These are phyloP conservation scores for Casuarina cunninghamiana DNA, from an alignment of 306 rosid genomes.

Conservation along the genomic window DNA sequence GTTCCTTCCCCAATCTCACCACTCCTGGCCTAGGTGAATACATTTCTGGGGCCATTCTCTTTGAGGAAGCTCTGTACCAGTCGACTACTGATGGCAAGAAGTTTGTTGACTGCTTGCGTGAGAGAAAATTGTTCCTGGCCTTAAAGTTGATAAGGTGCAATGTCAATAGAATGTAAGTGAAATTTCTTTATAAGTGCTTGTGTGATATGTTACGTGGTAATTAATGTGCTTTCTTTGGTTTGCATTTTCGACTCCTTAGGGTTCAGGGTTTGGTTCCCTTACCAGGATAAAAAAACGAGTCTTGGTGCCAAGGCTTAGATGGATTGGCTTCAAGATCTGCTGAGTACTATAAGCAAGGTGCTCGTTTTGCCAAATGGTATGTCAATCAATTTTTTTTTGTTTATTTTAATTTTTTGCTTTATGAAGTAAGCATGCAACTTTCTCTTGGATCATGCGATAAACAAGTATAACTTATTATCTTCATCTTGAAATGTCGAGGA, in stretches of 20 bases:
- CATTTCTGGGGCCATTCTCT: constrained; percentile 90
- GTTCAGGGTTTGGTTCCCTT: constrained; percentile 95
- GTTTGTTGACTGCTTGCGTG: constrained; percentile 73
- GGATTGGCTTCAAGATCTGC: constrained; percentile 98
- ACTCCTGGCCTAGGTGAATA: constrained; percentile 95
- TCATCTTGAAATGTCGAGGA: constrained; percentile 46
- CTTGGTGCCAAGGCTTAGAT: constrained; percentile 99
- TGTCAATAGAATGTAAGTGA: neutral
- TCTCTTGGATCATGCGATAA: neutral
- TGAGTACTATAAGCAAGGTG: constrained; percentile 97
- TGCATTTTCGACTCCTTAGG: constrained; percentile 1
- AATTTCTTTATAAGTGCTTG: constrained; percentile 1
- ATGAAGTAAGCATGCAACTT: neutral
- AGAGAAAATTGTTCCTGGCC: constrained; percentile 82
- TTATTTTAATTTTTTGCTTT: neutral
- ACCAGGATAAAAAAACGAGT: constrained; percentile 93
- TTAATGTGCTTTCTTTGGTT: constrained; percentile 1
- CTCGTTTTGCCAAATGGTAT: constrained; percentile 96
- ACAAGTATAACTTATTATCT: neutral
- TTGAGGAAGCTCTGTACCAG: constrained; percentile 93
- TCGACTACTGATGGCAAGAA: constrained; percentile 88
- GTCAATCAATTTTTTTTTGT: constrained; percentile 25
- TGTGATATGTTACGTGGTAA: neutral
- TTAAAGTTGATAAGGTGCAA: constrained; percentile 95
- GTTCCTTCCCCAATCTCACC: constrained; percentile 46